phyloP scores from a whole-genome alignment of 2,329 filamentous ascomycete species.

The Didymellaceae sp. region DNA sequence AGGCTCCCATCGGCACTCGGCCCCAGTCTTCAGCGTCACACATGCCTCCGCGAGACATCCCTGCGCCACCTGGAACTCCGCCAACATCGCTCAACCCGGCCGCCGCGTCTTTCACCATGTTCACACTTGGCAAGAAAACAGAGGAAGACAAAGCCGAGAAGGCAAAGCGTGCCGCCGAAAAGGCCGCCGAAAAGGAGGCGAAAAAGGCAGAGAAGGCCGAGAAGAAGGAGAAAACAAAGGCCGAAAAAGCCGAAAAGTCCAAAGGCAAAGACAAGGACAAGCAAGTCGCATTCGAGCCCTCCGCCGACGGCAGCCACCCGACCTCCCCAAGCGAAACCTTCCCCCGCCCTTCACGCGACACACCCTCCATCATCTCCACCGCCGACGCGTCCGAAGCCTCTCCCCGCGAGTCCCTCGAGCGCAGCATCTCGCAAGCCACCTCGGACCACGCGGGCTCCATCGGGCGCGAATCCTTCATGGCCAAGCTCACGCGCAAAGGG shows the following conservation, averaged over 20 bases:
- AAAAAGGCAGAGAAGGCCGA: constrained; percentile 42
- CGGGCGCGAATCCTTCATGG: constrained; percentile 57
- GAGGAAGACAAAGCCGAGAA: constrained; percentile 43
- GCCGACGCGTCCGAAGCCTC: constrained; percentile 43
- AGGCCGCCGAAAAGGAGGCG: constrained; percentile 48
- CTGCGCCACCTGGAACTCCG: constrained; percentile 51
- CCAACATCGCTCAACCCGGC: constrained; percentile 75
- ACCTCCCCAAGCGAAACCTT: constrained; percentile 38
- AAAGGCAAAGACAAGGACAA: constrained; percentile 46
- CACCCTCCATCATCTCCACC: constrained; percentile 52
- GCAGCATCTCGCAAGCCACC: constrained; percentile 46
- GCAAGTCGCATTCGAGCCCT: constrained; percentile 30
- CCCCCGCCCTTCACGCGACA: constrained; percentile 51
- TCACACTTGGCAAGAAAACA: constrained; percentile 36
- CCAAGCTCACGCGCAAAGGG: constrained; percentile 57
- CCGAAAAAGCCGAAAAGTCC: constrained; percentile 45
- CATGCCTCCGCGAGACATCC: constrained; percentile 26
- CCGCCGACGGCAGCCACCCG: constrained; percentile 21
- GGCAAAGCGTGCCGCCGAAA: constrained; percentile 40
- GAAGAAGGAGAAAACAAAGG: constrained; percentile 49
- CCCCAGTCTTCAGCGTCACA: constrained; percentile 65
- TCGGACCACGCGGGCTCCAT: constrained; percentile 43
- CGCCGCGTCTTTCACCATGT: constrained; percentile 79
- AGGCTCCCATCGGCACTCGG: constrained; percentile 79
- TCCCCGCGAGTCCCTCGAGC: constrained; percentile 51